Base-by-base conservation (phyloP, 1,139 yeast genomes). In the Suhomyces taliae region DNA sequence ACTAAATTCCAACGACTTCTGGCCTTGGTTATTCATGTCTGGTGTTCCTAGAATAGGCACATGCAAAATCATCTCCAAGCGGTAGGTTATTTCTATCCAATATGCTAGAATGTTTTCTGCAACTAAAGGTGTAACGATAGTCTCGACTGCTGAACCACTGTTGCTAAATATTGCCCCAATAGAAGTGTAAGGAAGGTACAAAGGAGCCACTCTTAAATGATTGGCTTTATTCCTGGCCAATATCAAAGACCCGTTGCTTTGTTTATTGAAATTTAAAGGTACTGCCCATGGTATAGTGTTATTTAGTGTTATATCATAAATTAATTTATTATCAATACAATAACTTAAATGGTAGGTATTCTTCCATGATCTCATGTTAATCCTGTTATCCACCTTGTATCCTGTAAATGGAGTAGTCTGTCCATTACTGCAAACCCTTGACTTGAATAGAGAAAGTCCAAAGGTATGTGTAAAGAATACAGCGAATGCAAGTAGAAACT, bases 31-130 rank as follows among this genome's bases (percentile, higher is more conserved):
- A 41, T 64, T 70, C 6, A 66, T 50, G 8, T 54, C 56, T 0
- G 74, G 74, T 1, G 75, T 63, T 2, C 67, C 56, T 29, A 70
- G 49, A 2, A 70, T 42, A 0, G 76, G 74, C 12, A 70, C 49
- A 49, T 70, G 75, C 27, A 61, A 46, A 9, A 61, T 48, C 2
- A 59, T 41, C 12, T 54, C 55, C 26, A 58, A 50, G 24, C 51
- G 49, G 40, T 53, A 56, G 47, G 55, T 59, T 15, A 65, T 32
- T 46, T 70, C 74, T 4, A 67, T 33, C 75, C 74, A 70, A 47
- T 60, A 53, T 9, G 52, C 45, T 32, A 62, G 37, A 8, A 57
- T 51, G 47, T 56, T 62, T 27, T 68, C 69, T 6, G 74, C 64
- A 3, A 68, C 38, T n/a, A 70, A 53, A 0, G 73, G 72, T 6